A percentile compares a stretch with the other conserved stretches of the same genome.
These are phyloP conservation scores for Sporothrix euskadiensis DNA, from an alignment of 2,329 filamentous ascomycete species.

Conservation along the genomic window DNA sequence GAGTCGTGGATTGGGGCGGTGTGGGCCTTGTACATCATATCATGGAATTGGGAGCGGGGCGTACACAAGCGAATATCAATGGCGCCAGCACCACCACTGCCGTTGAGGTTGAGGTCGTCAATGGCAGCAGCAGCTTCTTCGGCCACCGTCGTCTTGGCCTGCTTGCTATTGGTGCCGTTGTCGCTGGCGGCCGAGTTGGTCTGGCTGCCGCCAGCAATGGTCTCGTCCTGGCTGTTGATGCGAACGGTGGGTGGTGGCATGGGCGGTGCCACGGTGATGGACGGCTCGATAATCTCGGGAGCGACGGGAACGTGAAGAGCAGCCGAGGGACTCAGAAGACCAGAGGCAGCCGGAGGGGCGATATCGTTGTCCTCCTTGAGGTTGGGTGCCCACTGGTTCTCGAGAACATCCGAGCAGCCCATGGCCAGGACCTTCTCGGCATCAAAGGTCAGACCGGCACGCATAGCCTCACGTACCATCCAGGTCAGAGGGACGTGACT, in stretches of 20 bases:
- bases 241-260: constrained; percentile 39
- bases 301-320: neutral
- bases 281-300: neutral
- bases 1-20: constrained; percentile 67
- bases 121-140: neutral
- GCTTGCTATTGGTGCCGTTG: constrained; percentile 1
- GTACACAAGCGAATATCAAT: constrained; percentile 23
- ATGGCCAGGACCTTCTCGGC: constrained; percentile 65
- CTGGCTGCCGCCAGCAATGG: constrained; percentile 10
- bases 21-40: constrained; percentile 59
- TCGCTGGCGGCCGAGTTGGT: constrained; percentile 32
- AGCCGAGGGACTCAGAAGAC: neutral
- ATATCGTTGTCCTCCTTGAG: neutral
- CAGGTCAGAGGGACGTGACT: constrained; percentile 66
- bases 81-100: constrained; percentile 20
- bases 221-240: constrained; percentile 39
- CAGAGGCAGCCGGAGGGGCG: neutral
- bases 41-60: constrained; percentile 50
- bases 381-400: constrained; percentile 32
- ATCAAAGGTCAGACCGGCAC: constrained; percentile 71
- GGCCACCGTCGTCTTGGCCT: neutral
- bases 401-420: constrained; percentile 56
- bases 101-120: constrained; percentile 20
- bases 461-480: constrained; percentile 62
- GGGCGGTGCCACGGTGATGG: neutral